A percentile compares a stretch with the other conserved stretches of the same genome.
These are phyloP conservation scores for Barnettozyma siamensis DNA, from an alignment of 805 yeast genomes.

Conservation along the genomic window DNA sequence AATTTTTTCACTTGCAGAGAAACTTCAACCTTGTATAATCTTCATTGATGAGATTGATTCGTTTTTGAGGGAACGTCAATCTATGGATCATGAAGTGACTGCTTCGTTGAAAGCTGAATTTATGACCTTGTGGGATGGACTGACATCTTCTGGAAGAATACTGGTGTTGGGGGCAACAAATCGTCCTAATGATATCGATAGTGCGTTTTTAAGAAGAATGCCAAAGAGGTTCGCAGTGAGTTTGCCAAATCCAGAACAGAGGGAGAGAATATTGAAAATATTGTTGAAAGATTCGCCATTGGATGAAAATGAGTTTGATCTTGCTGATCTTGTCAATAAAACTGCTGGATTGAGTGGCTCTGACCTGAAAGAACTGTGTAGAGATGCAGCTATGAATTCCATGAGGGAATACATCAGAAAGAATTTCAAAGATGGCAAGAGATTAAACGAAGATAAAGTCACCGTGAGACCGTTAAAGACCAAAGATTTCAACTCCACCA, in stretches of 20 bases:
- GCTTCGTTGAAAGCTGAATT: conserved; percentile 93
- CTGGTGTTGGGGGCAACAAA: conserved; percentile 94
- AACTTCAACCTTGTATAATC: conserved; percentile 89
- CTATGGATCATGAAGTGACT: conserved; percentile 90
- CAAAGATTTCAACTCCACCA: conserved; percentile 42
- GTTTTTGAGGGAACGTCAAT: conserved; percentile 77
- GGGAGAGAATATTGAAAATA: conserved; percentile 64
- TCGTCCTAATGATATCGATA: conserved; percentile 85
- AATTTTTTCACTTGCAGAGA: conserved; percentile 80
- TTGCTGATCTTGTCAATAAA: conserved; percentile 49
- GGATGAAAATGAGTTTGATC: conserved; percentile 50
- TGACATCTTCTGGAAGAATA: conserved; percentile 69
- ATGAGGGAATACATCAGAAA: conserved; percentile 76
- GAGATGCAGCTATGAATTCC: conserved; percentile 89
- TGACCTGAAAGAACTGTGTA: conserved; percentile 82
- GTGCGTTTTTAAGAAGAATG: conserved; percentile 87
- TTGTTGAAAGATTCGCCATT: conserved; percentile 60
- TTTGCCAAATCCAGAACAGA: conserved; percentile 63
- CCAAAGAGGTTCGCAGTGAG: conserved; percentile 83
- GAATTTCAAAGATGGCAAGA: conserved; percentile 34
- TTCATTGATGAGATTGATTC: conserved; percentile 97
- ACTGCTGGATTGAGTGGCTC: conserved; percentile 86
- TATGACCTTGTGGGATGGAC: conserved; percentile 97
- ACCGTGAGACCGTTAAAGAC: conserved; percentile 55
- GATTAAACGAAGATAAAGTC: conserved; percentile 32